Conservation (phyloP, 2,329 filamentous ascomycete species). For the Phaeosphaeria sp. region DNA sequence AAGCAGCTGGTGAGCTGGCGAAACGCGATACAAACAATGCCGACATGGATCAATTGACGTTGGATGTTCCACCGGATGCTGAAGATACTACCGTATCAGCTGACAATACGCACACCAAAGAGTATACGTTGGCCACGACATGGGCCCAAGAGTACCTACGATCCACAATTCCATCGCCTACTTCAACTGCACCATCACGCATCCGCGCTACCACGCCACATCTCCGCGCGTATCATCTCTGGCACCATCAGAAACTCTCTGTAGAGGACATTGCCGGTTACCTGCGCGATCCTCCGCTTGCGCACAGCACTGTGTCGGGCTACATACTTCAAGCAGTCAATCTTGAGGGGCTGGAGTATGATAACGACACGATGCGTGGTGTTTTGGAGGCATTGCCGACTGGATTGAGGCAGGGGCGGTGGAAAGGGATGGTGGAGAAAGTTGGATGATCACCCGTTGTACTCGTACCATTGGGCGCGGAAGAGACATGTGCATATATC, state of each 20-base stretch:
- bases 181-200: constrained; percentile 20
- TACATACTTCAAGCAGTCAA: constrained; percentile 42
- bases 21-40: neutral
- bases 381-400: constrained; percentile 30
- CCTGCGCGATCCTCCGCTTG: constrained; percentile 40
- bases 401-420: constrained; percentile 32
- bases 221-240: constrained; percentile 45
- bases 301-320: constrained; percentile 31
- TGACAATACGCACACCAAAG: constrained; percentile 17
- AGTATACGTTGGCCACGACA: constrained; percentile 31
- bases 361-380: constrained; percentile 24
- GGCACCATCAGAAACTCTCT: constrained; percentile 36
- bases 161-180: constrained; percentile 35
- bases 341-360: constrained; percentile 37
- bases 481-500: neutral
- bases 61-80: neutral
- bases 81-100: neutral
- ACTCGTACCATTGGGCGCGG: neutral
- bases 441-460: constrained; percentile 15
- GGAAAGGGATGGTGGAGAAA: constrained; percentile 30
- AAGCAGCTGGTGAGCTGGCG: neutral
- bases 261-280: constrained; percentile 28
- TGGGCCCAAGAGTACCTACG: constrained; percentile 41
- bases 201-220: constrained; percentile 40
- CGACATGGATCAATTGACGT: neutral